These are phyloP conservation scores for Fagopyrum tataricum DNA, from an alignment of 148 eudicot genomes.

Conservation along the genomic window DNA sequence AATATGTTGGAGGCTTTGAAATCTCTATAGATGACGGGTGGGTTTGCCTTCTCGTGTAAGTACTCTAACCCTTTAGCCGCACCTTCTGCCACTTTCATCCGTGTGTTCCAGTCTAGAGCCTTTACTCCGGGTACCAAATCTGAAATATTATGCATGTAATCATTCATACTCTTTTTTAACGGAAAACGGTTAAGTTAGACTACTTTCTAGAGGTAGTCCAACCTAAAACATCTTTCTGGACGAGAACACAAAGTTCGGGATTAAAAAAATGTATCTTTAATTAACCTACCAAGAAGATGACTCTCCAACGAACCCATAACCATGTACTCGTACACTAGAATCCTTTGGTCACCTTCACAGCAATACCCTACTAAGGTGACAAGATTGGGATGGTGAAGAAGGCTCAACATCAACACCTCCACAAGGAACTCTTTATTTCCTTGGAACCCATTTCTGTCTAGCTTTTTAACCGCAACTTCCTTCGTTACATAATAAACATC, in stretches of 20 bases:
- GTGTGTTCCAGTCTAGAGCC: constrained; percentile 48
- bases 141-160: no score
- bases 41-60: constrained; percentile 51
- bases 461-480: constrained; percentile 75
- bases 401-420: constrained; percentile 67
- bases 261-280: neutral
- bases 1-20: constrained; percentile 50
- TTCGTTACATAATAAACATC: constrained; percentile 3
- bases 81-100: constrained; percentile 64
- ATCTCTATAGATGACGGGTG: constrained; percentile 53
- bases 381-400: constrained; percentile 55
- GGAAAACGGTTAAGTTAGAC: neutral
- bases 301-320: constrained; percentile 64
- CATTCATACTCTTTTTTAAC: neutral
- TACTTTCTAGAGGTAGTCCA: neutral
- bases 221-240: neutral
- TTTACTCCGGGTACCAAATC: neutral
- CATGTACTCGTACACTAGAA: constrained; percentile 74
- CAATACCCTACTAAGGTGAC: constrained; percentile 74
- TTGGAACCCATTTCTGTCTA: constrained; percentile 69
- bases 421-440: constrained; percentile 73
- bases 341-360: constrained; percentile 56
- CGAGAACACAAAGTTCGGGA: neutral
- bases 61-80: constrained; percentile 57
- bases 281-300: constrained; percentile 55